phyloP scores from a whole-genome alignment of 352 stramenopile species.

The Pythium scleroteichum region DNA sequence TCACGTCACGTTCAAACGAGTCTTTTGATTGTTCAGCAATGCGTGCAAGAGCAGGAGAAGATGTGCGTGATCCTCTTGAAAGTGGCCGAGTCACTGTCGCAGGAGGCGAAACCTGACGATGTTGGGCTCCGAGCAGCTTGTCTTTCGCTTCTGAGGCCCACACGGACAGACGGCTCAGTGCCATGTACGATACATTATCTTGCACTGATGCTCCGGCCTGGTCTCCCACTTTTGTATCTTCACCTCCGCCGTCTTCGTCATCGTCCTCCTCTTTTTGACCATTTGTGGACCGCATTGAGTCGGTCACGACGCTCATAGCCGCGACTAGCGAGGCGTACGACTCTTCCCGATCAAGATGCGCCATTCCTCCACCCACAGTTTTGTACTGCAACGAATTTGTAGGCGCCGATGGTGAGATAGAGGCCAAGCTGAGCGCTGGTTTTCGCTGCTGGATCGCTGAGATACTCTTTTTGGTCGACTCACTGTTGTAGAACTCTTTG shows the following conservation, averaged over 20 bases:
- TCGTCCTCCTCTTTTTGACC: slow-evolving; percentile 34
- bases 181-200: slow-evolving; percentile 66
- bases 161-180: slow-evolving; percentile 51
- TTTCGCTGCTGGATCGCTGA: slow-evolving; percentile 53
- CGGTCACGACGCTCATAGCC: slow-evolving; percentile 38
- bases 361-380: slow-evolving; percentile 25
- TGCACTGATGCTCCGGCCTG: slow-evolving; percentile 30
- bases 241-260: slow-evolving; percentile 18
- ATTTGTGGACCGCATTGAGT: slow-evolving; percentile 3
- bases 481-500: slow-evolving; percentile 56
- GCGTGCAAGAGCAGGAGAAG: slow-evolving; percentile 8
- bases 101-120: neutral
- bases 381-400: slow-evolving; percentile 24
- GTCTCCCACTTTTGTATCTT: neutral
- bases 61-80: neutral
- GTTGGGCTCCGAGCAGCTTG: slow-evolving; percentile 33
- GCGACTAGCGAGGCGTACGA: slow-evolving; percentile 59
- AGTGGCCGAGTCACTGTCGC: neutral
- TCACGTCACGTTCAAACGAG: slow-evolving; percentile 47
- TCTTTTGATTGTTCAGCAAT: slow-evolving; percentile 25
- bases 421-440: slow-evolving; percentile 23
- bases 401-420: neutral
- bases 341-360: slow-evolving; percentile 49
- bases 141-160: slow-evolving; percentile 61
- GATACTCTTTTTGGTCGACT: slow-evolving; percentile 58